Evolutionary conservation across 2,329 filamentous ascomycete species (phyloP).

Genomic region (Fusarium sp.): DNA sequence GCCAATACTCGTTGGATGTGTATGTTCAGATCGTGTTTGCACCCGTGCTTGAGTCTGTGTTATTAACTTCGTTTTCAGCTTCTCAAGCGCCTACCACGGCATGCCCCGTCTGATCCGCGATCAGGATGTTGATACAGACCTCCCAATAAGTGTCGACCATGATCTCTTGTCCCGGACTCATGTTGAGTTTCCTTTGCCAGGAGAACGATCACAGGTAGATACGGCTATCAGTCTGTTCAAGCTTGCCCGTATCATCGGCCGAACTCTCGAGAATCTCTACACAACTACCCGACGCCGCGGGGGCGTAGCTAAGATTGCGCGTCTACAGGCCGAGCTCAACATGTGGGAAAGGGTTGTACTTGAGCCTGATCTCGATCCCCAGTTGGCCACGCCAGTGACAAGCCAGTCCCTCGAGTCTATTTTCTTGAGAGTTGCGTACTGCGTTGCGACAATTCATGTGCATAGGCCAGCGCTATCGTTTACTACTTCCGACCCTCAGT

Average conservation of each 20-base stretch:
- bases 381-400: neutral
- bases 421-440: conserved; percentile 32
- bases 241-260: conserved; percentile 39
- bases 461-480: conserved; percentile 42
- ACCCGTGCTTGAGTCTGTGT: too few relatives aligned
- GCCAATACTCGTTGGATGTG: conserved; percentile 42
- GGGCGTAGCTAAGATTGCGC: conserved; percentile 38
- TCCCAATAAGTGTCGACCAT: conserved; percentile 40
- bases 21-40: conserved; percentile 22
- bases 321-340: conserved; percentile 40
- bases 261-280: conserved; percentile 40
- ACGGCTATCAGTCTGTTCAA: conserved; percentile 40
- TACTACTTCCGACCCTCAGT: conserved; percentile 37
- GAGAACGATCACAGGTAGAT: conserved; percentile 41
- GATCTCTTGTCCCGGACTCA: conserved; percentile 38
- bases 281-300: conserved; percentile 42
- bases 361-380: conserved; percentile 12
- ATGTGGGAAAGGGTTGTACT: conserved; percentile 34
- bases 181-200: conserved; percentile 41
- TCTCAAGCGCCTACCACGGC: conserved; percentile 42
- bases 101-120: conserved; percentile 44
- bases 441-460: conserved; percentile 39
- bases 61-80: conserved; percentile 3
- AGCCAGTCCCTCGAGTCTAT: neutral
- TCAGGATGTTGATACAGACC: conserved; percentile 43